phyloP scores from a whole-genome alignment of 2,329 filamentous ascomycete genomes.

The Pseudogymnoascus sp. region DNA sequence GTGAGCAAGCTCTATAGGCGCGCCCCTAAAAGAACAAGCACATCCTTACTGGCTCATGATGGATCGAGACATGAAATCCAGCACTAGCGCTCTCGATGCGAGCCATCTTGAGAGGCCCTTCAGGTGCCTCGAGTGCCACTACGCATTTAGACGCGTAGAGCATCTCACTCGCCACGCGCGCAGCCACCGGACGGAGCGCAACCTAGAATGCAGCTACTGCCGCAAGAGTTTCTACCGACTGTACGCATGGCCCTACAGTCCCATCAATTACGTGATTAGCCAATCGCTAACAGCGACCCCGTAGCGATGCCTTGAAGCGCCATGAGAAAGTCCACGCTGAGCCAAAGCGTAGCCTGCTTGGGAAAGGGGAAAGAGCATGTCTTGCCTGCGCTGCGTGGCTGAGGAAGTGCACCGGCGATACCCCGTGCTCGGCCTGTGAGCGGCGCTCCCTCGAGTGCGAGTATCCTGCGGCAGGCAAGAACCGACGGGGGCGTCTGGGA shows the following conservation, averaged over 20 bases:
- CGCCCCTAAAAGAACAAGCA: background rate
- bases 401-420: slow-evolving; percentile 21
- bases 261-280: background rate
- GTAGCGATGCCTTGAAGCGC: slow-evolving; percentile 21
- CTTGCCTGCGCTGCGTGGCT: slow-evolving; percentile 19
- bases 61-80: background rate
- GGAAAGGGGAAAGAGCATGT: slow-evolving; percentile 20
- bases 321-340: slow-evolving; percentile 22
- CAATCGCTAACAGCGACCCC: background rate
- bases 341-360: slow-evolving; percentile 18
- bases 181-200: slow-evolving; percentile 19
- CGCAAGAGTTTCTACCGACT: slow-evolving; percentile 22
- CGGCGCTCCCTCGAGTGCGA: slow-evolving; percentile 18
- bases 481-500: background rate
- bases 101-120: slow-evolving; percentile 1
- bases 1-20: background rate
- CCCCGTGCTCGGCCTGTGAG: slow-evolving; percentile 18
- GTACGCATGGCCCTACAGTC: slow-evolving; percentile 12
- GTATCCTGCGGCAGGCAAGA: slow-evolving; percentile 13
- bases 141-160: slow-evolving; percentile 20
- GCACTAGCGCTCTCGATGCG: background rate
- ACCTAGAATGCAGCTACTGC: slow-evolving; percentile 20
- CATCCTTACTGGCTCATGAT: background rate
- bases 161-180: slow-evolving; percentile 22
- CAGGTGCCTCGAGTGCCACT: slow-evolving; percentile 18